Percentiles rank a stretch among this genome's conserved stretches.
Conservation (phyloP, 345 rosid species). For the Arabidopsis arenosa region DNA sequence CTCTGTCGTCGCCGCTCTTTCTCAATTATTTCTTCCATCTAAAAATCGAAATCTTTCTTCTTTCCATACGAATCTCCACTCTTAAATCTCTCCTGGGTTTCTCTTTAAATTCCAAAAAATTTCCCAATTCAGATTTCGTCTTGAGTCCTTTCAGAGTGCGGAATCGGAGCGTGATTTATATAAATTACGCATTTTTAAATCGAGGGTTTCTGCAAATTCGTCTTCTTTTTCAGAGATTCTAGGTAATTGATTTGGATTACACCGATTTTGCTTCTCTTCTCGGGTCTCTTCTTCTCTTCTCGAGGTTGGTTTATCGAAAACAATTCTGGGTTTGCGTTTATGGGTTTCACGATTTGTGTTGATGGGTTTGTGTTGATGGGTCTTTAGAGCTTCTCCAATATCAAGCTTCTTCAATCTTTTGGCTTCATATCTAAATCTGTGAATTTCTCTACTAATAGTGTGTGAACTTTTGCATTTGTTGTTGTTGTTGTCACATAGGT, state of each 20-base stretch:
- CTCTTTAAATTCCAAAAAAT: neutral
- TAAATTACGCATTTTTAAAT: constrained; percentile 13
- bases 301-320: no score
- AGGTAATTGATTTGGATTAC: constrained; percentile 5
- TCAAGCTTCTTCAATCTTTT: no score
- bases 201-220: constrained; percentile 19
- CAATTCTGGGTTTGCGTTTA: no score
- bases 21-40: constrained; percentile 14
- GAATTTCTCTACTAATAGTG: no score
- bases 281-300: no score
- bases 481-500: no score
- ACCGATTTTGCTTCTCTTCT: no score
- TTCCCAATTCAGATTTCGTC: constrained; percentile 25
- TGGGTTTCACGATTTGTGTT: no score
- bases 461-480: no score
- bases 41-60: neutral
- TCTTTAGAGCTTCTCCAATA: no score
- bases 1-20: constrained; percentile 20
- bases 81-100: constrained; percentile 13
- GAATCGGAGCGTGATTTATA: constrained; percentile 9
- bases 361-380: no score
- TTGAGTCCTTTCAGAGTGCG: neutral
- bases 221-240: neutral
- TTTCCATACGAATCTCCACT: neutral
- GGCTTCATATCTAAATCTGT: no score